Percentiles rank a stretch among this genome's conserved stretches.
These are phyloP conservation scores for Firmiana major DNA, from an alignment of 345 rosid species.

Conservation along the genomic window DNA sequence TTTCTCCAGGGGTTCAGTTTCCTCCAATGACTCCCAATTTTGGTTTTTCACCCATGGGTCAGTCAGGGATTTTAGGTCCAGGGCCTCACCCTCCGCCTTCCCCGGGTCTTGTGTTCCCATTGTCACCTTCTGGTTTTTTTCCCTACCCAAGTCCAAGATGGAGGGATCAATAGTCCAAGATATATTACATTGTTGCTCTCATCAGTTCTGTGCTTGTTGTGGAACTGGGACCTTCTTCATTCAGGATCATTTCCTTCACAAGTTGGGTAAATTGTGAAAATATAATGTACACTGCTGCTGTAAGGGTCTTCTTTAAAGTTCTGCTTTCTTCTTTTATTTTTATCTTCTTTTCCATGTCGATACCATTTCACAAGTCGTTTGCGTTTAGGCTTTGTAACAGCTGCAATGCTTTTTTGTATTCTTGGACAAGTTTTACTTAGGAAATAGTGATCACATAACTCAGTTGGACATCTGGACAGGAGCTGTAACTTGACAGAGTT, in stretches of 20 bases:
- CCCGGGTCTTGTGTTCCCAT: slow-evolving; percentile 64
- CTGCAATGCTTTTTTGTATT: slow-evolving; percentile 16
- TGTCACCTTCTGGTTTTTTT: slow-evolving; percentile 72
- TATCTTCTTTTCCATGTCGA: slow-evolving; percentile 12
- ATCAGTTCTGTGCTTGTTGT: slow-evolving; percentile 12
- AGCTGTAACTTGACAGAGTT: slow-evolving; percentile 27
- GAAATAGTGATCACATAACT: slow-evolving; percentile 25
- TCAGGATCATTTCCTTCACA: slow-evolving; percentile 7
- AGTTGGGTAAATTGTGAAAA: slow-evolving; percentile 19
- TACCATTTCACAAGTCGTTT: slow-evolving; percentile 14
- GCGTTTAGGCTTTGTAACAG: slow-evolving; percentile 15
- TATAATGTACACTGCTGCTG: slow-evolving; percentile 24
- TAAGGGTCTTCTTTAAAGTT: slow-evolving; percentile 9
- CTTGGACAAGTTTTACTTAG: slow-evolving; percentile 27
- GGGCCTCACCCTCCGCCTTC: slow-evolving; percentile 84
- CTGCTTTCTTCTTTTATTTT: slow-evolving; percentile 16
- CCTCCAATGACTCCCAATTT: slow-evolving; percentile 76
- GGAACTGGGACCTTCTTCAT: slow-evolving; percentile 19
- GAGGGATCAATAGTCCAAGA: slow-evolving; percentile 48
- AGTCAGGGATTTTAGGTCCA: slow-evolving; percentile 69
- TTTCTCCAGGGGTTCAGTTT: slow-evolving; percentile 79
- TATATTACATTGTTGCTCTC: slow-evolving; percentile 1
- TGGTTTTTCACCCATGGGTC: slow-evolving; percentile 60
- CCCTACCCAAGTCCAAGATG: slow-evolving; percentile 77
- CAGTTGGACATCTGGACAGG: slow-evolving; percentile 16